Conservation (phyloP, 768 basidiomycete genomes). For the Phaeolepiota aurea region DNA sequence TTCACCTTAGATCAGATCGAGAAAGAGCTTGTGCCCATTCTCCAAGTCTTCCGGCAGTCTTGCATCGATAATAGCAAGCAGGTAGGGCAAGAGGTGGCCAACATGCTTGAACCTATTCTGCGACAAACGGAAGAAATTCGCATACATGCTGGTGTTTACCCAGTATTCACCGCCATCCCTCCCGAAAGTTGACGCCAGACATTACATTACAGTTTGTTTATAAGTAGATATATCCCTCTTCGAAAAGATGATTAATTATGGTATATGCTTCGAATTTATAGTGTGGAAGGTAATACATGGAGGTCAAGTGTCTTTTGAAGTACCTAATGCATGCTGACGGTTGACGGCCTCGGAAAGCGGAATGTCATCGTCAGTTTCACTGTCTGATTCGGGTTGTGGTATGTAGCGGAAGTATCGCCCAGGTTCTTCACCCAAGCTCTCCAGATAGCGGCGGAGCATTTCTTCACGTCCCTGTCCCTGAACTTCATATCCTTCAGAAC, state of each 20-base stretch:
- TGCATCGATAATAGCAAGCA: constrained; percentile 14
- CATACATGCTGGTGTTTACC: constrained; percentile 9
- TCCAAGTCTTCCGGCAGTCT: constrained; percentile 14
- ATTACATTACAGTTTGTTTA: too few species aligned
- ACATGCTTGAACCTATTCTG: constrained; percentile 20
- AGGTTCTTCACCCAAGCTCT: constrained; percentile 41
- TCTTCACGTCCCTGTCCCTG: constrained; percentile 52
- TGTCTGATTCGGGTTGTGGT: constrained; percentile 42
- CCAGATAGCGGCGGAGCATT: constrained; percentile 51
- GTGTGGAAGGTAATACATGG: too few species aligned
- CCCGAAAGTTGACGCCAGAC: neutral
- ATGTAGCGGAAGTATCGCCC: constrained; percentile 65
- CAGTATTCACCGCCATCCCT: neutral
- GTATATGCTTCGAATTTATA: too few species aligned
- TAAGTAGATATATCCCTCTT: too few species aligned
- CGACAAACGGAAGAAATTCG: constrained; percentile 20
- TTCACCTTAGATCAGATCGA: constrained; percentile 14
- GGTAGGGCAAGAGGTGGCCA: constrained; percentile 17
- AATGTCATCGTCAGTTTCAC: constrained; percentile 29
- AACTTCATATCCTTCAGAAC: constrained; percentile 82
- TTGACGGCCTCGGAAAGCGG: neutral
- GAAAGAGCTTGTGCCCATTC: constrained; percentile 14
- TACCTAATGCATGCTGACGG: too few species aligned
- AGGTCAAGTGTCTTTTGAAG: too few species aligned
- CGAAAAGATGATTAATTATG: too few species aligned